These are phyloP conservation scores for Calophaca sinica DNA, from an alignment of 306 rosid species.

Conservation along the genomic window DNA sequence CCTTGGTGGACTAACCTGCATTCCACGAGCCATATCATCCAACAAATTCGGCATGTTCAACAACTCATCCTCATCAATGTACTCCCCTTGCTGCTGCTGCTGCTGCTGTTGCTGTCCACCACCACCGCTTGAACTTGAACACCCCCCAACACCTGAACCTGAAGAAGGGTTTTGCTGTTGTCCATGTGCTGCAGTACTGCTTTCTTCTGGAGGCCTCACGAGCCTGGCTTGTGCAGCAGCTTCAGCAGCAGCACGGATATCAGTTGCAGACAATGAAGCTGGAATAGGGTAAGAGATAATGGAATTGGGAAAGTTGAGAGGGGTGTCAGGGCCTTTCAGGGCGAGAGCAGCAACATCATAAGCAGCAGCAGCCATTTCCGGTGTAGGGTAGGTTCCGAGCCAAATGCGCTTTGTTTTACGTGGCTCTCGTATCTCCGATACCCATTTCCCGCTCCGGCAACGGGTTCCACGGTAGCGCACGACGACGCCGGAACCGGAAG, in stretches of 20 bases:
- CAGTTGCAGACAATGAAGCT: slow-evolving; percentile 66
- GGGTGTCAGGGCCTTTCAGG: slow-evolving; percentile 72
- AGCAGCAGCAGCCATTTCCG: slow-evolving; percentile 97
- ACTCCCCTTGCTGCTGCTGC: slow-evolving; percentile 24
- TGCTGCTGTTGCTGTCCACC: not conserved
- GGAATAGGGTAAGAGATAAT: slow-evolving; percentile 66
- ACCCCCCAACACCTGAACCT: not conserved
- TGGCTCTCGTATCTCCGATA: slow-evolving; percentile 94
- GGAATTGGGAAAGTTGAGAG: slow-evolving; percentile 74
- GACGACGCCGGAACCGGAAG: not conserved
- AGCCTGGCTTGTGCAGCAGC: slow-evolving; percentile 65
- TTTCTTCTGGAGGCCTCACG: not conserved
- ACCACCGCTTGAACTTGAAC: not conserved
- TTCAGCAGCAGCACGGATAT: slow-evolving; percentile 82
- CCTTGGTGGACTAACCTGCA: slow-evolving; percentile 73
- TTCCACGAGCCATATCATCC: slow-evolving; percentile 67
- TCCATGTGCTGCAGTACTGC: not conserved
- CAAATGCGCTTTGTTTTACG: slow-evolving; percentile 87
- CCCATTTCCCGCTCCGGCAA: slow-evolving; percentile 90
- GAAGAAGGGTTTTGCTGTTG: not conserved
- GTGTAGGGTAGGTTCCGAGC: slow-evolving; percentile 83
- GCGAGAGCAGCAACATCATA: slow-evolving; percentile 94
- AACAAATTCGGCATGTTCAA: slow-evolving; percentile 66
- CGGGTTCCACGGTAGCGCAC: slow-evolving; percentile 72
- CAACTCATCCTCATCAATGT: slow-evolving; percentile 56